Conservation (phyloP, 768 basidiomycete genomes). For the Suillus weaverae region DNA sequence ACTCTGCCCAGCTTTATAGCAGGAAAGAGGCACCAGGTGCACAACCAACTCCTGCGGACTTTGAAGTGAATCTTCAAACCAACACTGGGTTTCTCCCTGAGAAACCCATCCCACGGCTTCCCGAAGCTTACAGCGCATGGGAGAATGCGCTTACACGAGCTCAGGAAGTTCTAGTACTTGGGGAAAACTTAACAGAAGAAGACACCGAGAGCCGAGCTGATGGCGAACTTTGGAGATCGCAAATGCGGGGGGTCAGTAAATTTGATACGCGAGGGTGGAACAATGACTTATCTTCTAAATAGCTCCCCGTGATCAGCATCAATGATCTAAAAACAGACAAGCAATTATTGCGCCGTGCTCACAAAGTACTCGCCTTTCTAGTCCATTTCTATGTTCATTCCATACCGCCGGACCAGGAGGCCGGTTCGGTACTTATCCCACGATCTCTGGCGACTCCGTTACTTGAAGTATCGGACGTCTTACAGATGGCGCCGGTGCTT, state of each 20-base stretch:
- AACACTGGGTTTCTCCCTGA: constrained; percentile 86
- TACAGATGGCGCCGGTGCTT: constrained; percentile 90
- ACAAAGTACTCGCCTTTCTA: constrained; percentile 87
- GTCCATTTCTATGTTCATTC: constrained; percentile 91
- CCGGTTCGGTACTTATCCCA: constrained; percentile 60
- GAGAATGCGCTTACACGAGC: constrained; percentile 64
- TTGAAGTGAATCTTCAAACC: constrained; percentile 46
- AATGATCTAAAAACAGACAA: constrained; percentile 51
- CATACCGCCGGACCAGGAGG: constrained; percentile 43
- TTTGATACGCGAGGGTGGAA: constrained; percentile 7
- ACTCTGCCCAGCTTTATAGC: constrained; percentile 40
- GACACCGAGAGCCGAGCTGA: constrained; percentile 47
- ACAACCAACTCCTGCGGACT: constrained; percentile 43
- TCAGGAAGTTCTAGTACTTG: constrained; percentile 51
- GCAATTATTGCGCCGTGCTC: constrained; percentile 76
- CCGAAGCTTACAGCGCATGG: constrained; percentile 61
- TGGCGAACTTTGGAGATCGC: constrained; percentile 69
- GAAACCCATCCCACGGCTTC: constrained; percentile 56
- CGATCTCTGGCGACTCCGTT: constrained; percentile 76
- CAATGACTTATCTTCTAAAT: constrained; percentile 16
- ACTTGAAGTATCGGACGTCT: constrained; percentile 65
- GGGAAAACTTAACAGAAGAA: constrained; percentile 52
- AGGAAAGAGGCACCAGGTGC: constrained; percentile 30
- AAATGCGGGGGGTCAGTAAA: constrained; percentile 59
- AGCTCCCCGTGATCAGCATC: constrained; percentile 76